Base-by-base conservation (phyloP, 208 protist genomes). In the Trypanosoma theileri region DNA sequence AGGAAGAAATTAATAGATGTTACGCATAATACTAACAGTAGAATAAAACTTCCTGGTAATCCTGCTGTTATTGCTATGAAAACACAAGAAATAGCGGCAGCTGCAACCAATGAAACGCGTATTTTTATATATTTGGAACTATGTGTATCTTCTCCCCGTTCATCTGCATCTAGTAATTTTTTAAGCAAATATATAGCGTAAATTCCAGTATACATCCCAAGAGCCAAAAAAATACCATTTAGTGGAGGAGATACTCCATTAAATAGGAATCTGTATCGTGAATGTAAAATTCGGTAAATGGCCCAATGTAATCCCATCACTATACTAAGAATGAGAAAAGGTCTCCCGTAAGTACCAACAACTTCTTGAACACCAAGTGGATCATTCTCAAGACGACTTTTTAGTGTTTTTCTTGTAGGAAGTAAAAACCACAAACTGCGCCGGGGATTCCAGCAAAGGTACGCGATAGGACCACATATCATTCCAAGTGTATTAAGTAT, bases 211-310 rank as follows among this genome's bases (percentile, higher is more conserved):
- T 91, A 92, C 52, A 93, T 62, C 17, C 74, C 80, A 26, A 92
- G 42, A 26, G 86, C 56, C 45, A 96, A 73, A 66, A 75, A 73
- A 8, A 93, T 35, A 22, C 67, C 63, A 68, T 93, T 94, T 67
- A 80, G 73, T 0, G 88, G 86, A n/a, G 77, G 86, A 8, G 85
- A 69, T 11, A 93, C 9, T 14, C 85, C 87, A 28, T 84, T 77
- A 64, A 96, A 91, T 17, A 94, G 63, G 66, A 89, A 94, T 31
- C 71, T 77, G 75, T 92, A 93, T n/a, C 87, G 85, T 11, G 85
- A 93, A 54, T 63, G 69, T 35, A 91, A 66, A 19, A 94, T 40
- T 17, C 88, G 88, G 65, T 92, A 87, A 28, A 83, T 75, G 13
- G 59, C 73, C 86, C 89, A 96, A 59, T 91, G 77, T 1, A 82